These are phyloP conservation scores for Manihot esculenta DNA, from an alignment of 441 rosid species.

Conservation along the genomic window DNA sequence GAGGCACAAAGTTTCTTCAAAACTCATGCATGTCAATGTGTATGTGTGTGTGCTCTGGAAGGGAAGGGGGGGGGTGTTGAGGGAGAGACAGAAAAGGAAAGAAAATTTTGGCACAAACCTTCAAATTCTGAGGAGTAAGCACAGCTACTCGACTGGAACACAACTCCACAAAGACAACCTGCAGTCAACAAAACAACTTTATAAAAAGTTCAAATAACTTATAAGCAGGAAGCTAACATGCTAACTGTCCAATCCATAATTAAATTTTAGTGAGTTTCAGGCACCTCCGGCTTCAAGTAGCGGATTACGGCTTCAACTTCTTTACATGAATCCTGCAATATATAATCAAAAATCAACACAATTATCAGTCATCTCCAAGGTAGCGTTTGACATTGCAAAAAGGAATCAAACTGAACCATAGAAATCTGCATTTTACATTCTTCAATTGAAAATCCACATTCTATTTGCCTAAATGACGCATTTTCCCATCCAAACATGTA, in stretches of 20 bases:
- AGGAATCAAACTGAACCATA: neutral
- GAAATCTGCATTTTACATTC: neutral
- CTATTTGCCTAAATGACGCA: neutral
- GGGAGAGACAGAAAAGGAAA: neutral
- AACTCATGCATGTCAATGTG: neutral
- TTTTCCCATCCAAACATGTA: neutral
- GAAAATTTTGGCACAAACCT: slow-evolving; percentile 48
- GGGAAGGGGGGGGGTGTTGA: neutral
- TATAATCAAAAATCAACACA: slow-evolving; percentile 7
- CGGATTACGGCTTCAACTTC: slow-evolving; percentile 81
- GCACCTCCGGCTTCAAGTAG: slow-evolving; percentile 87
- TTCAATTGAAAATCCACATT: neutral
- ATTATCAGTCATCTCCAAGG: neutral
- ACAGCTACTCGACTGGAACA: slow-evolving; percentile 80
- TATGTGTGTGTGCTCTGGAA: too few relatives aligned
- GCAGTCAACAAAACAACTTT: slow-evolving; percentile 6
- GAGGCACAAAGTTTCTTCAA: neutral
- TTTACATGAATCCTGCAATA: slow-evolving; percentile 81
- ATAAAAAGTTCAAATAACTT: neutral
- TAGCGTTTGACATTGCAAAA: neutral
- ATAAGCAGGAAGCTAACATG: slow-evolving; percentile 28
- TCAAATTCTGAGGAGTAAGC: slow-evolving; percentile 74
- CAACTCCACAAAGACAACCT: slow-evolving; percentile 94
- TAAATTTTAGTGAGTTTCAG: slow-evolving; percentile 29
- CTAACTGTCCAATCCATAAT: slow-evolving; percentile 25